Evolutionary conservation across 768 basidiomycete species (phyloP).

Genomic region (Polyporus arcularius): DNA sequence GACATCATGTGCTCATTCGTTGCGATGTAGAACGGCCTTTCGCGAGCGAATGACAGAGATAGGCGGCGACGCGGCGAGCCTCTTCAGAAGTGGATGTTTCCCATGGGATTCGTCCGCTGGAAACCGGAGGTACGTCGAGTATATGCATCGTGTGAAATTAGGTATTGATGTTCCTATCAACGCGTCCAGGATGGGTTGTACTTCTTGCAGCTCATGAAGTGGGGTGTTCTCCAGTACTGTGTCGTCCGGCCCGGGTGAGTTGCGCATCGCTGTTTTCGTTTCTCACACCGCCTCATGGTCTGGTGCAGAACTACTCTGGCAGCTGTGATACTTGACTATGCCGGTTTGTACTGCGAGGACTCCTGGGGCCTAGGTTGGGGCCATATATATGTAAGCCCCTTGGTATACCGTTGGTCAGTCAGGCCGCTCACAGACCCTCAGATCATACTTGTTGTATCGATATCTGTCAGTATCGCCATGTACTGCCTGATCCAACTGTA

Average conservation of each 20-base stretch:
- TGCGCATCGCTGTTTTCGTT: neutral
- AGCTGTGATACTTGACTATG: slow-evolving; percentile 62
- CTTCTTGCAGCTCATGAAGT: slow-evolving; percentile 75
- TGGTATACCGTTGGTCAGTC: neutral
- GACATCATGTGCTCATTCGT: neutral
- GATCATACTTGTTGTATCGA: slow-evolving; percentile 62
- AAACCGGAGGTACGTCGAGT: slow-evolving; percentile 52
- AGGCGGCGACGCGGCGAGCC: slow-evolving; percentile 44
- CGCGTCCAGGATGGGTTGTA: slow-evolving; percentile 57
- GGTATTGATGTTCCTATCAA: neutral
- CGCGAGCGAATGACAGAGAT: slow-evolving; percentile 51
- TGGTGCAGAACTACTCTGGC: slow-evolving; percentile 51
- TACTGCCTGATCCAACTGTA: slow-evolving; percentile 78
- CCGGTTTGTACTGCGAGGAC: slow-evolving; percentile 71
- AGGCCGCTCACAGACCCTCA: slow-evolving; percentile 23
- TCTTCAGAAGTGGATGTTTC: slow-evolving; percentile 67
- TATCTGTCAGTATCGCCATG: slow-evolving; percentile 78
- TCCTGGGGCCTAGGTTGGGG: slow-evolving; percentile 72
- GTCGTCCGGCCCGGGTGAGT: slow-evolving; percentile 59
- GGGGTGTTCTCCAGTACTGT: slow-evolving; percentile 75
- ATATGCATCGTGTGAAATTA: neutral
- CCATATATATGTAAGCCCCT: slow-evolving; percentile 58
- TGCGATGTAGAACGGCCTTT: slow-evolving; percentile 44
- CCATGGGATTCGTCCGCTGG: slow-evolving; percentile 61
- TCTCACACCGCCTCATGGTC: neutral